These are phyloP conservation scores for Pseudocohnilembus persalinus DNA, from an alignment of 169 alveolate species.

Conservation along the genomic window DNA sequence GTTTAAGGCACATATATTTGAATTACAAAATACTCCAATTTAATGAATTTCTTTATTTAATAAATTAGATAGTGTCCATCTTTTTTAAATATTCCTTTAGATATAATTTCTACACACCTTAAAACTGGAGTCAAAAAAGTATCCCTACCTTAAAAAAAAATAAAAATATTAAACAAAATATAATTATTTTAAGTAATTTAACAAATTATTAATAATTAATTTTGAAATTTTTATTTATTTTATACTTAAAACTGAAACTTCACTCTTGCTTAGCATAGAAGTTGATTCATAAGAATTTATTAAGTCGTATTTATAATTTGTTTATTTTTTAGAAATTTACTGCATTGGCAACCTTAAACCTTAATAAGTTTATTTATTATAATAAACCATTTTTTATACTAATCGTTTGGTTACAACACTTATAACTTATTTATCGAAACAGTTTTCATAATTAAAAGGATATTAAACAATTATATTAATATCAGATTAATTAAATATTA, in stretches of 20 bases:
- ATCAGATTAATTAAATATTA: not conserved
- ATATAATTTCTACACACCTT: not conserved
- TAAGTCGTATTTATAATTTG: not conserved
- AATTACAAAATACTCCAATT: not conserved
- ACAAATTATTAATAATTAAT: too few relatives aligned
- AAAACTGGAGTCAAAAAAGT: not conserved
- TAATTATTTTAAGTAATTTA: too few relatives aligned
- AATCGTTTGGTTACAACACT: not conserved
- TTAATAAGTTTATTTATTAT: not conserved
- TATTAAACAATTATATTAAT: too few relatives aligned
- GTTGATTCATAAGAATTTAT: not conserved
- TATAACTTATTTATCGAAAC: not conserved
- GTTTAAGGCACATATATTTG: not conserved
- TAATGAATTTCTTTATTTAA: not conserved
- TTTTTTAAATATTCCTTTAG: not conserved
- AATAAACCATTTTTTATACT: not conserved
- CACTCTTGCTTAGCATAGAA: not conserved
- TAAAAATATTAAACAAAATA: not conserved
- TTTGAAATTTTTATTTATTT: too few relatives aligned
- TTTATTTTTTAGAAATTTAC: not conserved
- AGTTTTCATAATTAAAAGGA: not conserved
- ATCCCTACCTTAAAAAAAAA: not conserved
- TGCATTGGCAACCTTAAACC: not conserved
- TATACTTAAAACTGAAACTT: not conserved
- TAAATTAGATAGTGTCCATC: not conserved